Evolutionary conservation across 371 early-diverging fungal species (phyloP).

Genomic region (Amoeboaphelidium protococcarum): DNA sequence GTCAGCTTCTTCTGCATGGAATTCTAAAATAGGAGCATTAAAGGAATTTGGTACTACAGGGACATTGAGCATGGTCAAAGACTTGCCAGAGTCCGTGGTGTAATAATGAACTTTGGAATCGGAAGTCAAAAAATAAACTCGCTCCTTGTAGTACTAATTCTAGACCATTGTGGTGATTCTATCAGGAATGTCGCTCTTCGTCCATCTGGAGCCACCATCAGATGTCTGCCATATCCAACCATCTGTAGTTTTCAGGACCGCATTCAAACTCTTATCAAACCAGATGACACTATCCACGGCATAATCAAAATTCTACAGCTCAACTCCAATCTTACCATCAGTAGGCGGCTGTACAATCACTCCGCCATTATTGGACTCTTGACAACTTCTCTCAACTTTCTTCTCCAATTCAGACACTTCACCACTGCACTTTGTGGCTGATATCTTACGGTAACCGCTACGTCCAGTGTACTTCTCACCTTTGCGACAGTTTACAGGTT

Average conservation of each 20-base stretch:
- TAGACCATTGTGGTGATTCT: slow-evolving; percentile 17
- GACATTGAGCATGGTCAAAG: slow-evolving; percentile 21
- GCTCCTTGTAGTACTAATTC: slow-evolving; percentile 34
- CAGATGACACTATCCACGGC: slow-evolving; percentile 17
- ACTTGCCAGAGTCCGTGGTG: slow-evolving; percentile 40
- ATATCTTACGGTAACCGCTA: slow-evolving; percentile 62
- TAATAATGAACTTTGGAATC: slow-evolving; percentile 19
- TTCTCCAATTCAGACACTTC: slow-evolving; percentile 17
- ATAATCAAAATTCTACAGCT: slow-evolving; percentile 7
- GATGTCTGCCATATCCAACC: not conserved
- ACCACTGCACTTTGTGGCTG: slow-evolving; percentile 39
- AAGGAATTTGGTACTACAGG: slow-evolving; percentile 30
- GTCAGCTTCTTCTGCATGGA: slow-evolving; percentile 44
- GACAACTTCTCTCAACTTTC: slow-evolving; percentile 7
- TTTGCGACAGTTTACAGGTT: slow-evolving; percentile 12
- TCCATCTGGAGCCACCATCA: not conserved
- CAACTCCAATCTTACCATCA: not conserved
- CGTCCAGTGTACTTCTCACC: slow-evolving; percentile 41
- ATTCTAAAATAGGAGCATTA: slow-evolving; percentile 28
- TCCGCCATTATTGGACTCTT: too few species aligned
- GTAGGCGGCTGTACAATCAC: not conserved
- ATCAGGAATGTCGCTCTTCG: not conserved
- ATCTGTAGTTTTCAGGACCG: not conserved
- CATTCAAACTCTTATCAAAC: slow-evolving; percentile 11
- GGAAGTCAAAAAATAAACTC: slow-evolving; percentile 41